phyloP scores from a whole-genome alignment of 2,329 filamentous ascomycete species.

The Neofusicoccum ribis region DNA sequence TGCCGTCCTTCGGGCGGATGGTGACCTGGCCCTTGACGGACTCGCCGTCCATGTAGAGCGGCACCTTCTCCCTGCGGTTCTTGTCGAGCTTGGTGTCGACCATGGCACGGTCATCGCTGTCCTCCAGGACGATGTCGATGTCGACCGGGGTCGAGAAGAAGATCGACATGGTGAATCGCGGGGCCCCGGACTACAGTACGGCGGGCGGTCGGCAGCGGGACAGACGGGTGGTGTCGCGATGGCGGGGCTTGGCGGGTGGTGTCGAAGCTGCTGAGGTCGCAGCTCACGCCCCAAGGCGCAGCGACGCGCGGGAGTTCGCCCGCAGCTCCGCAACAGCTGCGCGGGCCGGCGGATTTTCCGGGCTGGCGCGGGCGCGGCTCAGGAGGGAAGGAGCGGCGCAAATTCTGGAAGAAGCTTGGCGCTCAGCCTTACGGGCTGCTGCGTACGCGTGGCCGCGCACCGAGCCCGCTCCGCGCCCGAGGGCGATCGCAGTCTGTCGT shows the following conservation, averaged over 20 bases:
- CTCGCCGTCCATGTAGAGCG: constrained; percentile 96
- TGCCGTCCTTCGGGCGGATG: constrained; percentile 94
- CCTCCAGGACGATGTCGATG: constrained; percentile 97
- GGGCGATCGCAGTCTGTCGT: background rate
- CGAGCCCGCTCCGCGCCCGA: background rate
- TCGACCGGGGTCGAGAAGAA: constrained; percentile 94
- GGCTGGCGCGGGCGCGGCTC: background rate
- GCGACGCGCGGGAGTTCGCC: background rate
- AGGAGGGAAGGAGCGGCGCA: background rate
- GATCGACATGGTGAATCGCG: constrained; percentile 71
- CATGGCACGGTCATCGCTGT: constrained; percentile 89
- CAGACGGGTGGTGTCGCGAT: background rate
- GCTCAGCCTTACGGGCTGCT: constrained; percentile 12
- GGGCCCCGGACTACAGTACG: constrained; percentile 5
- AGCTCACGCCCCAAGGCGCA: background rate
- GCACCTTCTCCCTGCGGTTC: constrained; percentile 94
- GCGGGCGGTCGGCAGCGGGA: background rate
- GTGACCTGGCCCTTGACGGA: constrained; percentile 97
- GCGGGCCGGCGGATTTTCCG: background rate
- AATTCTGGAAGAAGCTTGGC: constrained; percentile 15
- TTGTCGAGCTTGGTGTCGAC: constrained; percentile 99
- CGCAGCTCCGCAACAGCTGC: background rate
- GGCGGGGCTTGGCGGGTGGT: constrained; percentile 9
- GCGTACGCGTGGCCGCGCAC: background rate
- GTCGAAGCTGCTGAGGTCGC: constrained; percentile 2